These are phyloP conservation scores for Blastobotrys robertii DNA, from an alignment of 805 yeast species.

Conservation along the genomic window DNA sequence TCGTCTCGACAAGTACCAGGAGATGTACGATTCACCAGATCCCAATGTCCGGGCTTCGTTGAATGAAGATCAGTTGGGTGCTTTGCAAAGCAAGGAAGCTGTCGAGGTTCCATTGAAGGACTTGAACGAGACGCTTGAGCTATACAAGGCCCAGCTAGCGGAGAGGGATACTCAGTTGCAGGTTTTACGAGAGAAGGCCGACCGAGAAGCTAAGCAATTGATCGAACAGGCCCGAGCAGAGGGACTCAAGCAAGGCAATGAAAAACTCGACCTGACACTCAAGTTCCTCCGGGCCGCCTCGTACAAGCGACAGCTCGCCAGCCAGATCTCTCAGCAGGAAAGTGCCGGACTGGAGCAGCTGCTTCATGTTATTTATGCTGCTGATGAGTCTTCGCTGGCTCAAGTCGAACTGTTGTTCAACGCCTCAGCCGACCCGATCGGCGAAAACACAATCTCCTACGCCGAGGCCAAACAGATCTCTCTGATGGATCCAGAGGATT, in stretches of 20 bases:
- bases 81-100: constrained; percentile 24
- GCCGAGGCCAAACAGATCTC: constrained; percentile 11
- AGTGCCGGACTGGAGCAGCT: constrained; percentile 24
- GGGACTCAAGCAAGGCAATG: constrained; percentile 14
- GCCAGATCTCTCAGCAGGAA: constrained; percentile 15
- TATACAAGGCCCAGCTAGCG: constrained; percentile 16
- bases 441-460: constrained; percentile 15
- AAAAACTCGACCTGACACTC: constrained; percentile 16
- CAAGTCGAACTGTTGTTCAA: constrained; percentile 22
- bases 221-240: constrained; percentile 13
- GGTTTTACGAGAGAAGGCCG: constrained; percentile 8
- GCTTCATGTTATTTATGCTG: constrained; percentile 23
- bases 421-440: constrained; percentile 21
- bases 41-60: constrained; percentile 10
- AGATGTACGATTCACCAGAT: constrained; percentile 20
- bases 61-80: constrained; percentile 28
- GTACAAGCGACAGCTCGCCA: constrained; percentile 23
- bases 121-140: constrained; percentile 20
- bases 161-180: constrained; percentile 9
- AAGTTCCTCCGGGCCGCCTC: constrained; percentile 28
- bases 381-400: constrained; percentile 25
- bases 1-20: constrained; percentile 28
- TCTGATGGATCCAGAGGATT: constrained; percentile 8
- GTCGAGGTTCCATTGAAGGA: constrained; percentile 30
- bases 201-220: constrained; percentile 7